phyloP scores from a whole-genome alignment of 306 rosid species.

The Bauhinia variegata region DNA sequence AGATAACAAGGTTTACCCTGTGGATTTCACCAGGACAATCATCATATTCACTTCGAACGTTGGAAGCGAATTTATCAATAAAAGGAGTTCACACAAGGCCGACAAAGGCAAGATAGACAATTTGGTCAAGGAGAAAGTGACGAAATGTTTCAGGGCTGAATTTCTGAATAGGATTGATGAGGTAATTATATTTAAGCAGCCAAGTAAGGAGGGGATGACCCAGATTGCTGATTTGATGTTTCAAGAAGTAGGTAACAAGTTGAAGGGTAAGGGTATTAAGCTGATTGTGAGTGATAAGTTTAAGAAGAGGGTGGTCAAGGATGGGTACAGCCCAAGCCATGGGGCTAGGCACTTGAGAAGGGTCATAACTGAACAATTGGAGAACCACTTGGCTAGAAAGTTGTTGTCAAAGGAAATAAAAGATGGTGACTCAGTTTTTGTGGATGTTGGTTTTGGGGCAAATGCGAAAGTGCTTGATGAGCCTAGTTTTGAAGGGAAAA shows the following conservation, averaged over 20 bases:
- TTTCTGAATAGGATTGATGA: slow-evolving; percentile 33
- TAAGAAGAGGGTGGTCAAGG: slow-evolving; percentile 11
- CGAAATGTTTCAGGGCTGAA: slow-evolving; percentile 17
- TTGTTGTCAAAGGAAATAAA: too few species aligned
- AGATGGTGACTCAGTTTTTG: too few species aligned
- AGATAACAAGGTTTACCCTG: slow-evolving; percentile 67
- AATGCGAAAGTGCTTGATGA: too few species aligned
- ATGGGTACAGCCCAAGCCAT: not conserved
- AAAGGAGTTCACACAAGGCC: too few species aligned
- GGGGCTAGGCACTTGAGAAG: too few species aligned
- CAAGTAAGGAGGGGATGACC: not conserved
- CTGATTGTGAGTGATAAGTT: not conserved
- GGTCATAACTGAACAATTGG: too few species aligned
- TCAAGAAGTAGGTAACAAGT: not conserved
- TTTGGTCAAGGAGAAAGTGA: not conserved
- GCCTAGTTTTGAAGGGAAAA: too few species aligned
- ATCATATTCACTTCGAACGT: slow-evolving; percentile 14
- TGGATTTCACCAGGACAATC: slow-evolving; percentile 70
- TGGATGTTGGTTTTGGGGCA: too few species aligned
- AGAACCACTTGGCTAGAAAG: too few species aligned
- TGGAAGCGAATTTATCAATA: not conserved
- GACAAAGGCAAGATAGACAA: too few species aligned
- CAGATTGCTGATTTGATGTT: not conserved
- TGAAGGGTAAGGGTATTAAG: not conserved
- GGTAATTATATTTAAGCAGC: slow-evolving; percentile 11